Percentiles rank a stretch among this genome's conserved stretches.
Evolutionary conservation across 2,329 filamentous ascomycete genomes (phyloP).

Genomic region (Cucurbitaria berberidis): DNA sequence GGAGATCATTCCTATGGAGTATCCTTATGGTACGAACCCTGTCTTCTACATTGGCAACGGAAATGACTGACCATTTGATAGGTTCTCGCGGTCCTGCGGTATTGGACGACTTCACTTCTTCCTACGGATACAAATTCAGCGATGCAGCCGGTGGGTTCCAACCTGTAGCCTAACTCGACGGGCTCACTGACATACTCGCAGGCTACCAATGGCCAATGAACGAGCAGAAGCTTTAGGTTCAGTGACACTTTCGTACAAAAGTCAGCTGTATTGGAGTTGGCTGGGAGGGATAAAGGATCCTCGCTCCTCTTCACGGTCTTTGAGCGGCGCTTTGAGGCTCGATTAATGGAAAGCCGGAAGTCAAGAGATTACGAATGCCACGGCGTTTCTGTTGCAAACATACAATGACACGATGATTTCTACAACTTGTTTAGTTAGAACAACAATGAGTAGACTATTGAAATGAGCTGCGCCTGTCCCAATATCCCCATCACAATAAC

Average conservation of each 20-base stretch:
- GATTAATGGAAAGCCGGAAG: slow-evolving; percentile 1
- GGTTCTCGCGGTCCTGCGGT: slow-evolving; percentile 96
- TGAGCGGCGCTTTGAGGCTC: slow-evolving; percentile 6
- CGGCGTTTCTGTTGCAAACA: slow-evolving; percentile 4
- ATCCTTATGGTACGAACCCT: slow-evolving; percentile 83
- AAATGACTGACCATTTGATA: slow-evolving; percentile 52
- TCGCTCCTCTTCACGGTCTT: slow-evolving; percentile 9
- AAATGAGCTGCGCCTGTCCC: neutral
- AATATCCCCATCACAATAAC: too few relatives aligned
- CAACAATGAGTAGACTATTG: neutral
- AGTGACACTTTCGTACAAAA: slow-evolving; percentile 14
- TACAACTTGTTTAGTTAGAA: neutral
- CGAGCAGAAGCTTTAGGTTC: slow-evolving; percentile 44
- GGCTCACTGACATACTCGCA: slow-evolving; percentile 27
- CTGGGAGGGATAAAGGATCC: slow-evolving; percentile 14
- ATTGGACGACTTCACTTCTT: slow-evolving; percentile 96
- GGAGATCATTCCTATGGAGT: slow-evolving; percentile 99
- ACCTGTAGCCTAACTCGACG: slow-evolving; percentile 9
- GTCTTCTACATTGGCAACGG: neutral
- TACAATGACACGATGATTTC: neutral
- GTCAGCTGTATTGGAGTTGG: slow-evolving; percentile 22
- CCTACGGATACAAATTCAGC: slow-evolving; percentile 98
- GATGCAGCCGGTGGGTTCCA: slow-evolving; percentile 74
- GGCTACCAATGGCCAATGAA: slow-evolving; percentile 51
- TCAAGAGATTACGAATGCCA: slow-evolving; percentile 27